phyloP scores from a whole-genome alignment of 2,329 filamentous ascomycete genomes.

The Alternaria rosae region DNA sequence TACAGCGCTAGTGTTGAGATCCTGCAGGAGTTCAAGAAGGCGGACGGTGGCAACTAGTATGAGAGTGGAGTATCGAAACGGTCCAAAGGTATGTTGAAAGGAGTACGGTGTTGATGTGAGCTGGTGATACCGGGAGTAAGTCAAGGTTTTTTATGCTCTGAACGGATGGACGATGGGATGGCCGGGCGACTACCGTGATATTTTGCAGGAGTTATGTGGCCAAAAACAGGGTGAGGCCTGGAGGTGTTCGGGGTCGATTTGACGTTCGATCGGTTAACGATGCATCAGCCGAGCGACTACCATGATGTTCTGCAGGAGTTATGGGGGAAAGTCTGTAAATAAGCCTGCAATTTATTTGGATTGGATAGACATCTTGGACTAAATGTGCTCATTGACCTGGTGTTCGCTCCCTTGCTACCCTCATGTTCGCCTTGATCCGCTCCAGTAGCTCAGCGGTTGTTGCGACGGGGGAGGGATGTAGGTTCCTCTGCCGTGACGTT shows the following conservation, averaged over 20 bases:
- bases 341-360: neutral
- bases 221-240: neutral
- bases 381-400: slow-evolving; percentile 1
- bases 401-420: slow-evolving; percentile 44
- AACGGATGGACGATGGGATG: fast-evolving
- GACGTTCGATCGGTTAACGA: neutral
- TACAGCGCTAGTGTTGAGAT: slow-evolving; percentile 22
- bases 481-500: slow-evolving; percentile 61
- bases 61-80: neutral
- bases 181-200: neutral
- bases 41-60: slow-evolving; percentile 2
- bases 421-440: slow-evolving; percentile 73
- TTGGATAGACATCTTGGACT: neutral
- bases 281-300: neutral
- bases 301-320: neutral
- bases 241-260: neutral
- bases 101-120: neutral
- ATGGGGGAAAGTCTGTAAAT: neutral
- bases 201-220: neutral
- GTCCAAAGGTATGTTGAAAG: neutral
- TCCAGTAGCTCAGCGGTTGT: slow-evolving; percentile 71
- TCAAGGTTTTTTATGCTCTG: neutral
- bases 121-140: slow-evolving; percentile 5
- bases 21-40: slow-evolving; percentile 25
- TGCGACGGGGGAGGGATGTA: slow-evolving; percentile 66